Percentiles rank a stretch among this genome's conserved stretches.
These are phyloP conservation scores for Sanguinoderma infundibulare DNA, from an alignment of 1,284 basidiomycete species.

Conservation along the genomic window DNA sequence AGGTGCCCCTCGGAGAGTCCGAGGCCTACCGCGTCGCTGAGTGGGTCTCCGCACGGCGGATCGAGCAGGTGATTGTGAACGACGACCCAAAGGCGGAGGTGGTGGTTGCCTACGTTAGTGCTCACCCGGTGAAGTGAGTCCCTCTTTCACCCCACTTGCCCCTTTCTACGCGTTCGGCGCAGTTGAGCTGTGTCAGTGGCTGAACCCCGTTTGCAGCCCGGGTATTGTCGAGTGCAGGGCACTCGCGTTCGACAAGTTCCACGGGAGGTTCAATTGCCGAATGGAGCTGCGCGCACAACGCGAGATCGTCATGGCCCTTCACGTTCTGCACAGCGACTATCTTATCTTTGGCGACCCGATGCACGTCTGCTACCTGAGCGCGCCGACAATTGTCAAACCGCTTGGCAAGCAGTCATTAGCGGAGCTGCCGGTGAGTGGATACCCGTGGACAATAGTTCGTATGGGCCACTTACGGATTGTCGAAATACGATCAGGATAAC, in stretches of 20 bases:
- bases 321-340: slow-evolving; percentile 32
- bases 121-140: slow-evolving; percentile 25
- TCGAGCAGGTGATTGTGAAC: slow-evolving; percentile 38
- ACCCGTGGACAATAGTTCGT: not conserved
- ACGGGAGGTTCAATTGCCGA: slow-evolving; percentile 28
- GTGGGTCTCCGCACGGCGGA: slow-evolving; percentile 23
- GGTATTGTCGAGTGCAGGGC: slow-evolving; percentile 24
- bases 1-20: slow-evolving; percentile 39
- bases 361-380: slow-evolving; percentile 26
- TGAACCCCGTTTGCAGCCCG: slow-evolving; percentile 1
- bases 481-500: slow-evolving; percentile 30
- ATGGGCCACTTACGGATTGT: slow-evolving; percentile 1
- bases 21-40: slow-evolving; percentile 39
- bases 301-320: slow-evolving; percentile 26
- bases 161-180: not conserved
- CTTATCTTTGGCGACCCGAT: slow-evolving; percentile 32
- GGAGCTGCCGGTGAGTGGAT: slow-evolving; percentile 13
- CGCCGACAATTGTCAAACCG: slow-evolving; percentile 23
- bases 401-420: slow-evolving; percentile 21
- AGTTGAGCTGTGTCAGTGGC: not conserved
- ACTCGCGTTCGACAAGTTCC: slow-evolving; percentile 35
- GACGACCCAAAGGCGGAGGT: slow-evolving; percentile 36
- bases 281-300: slow-evolving; percentile 25
- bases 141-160: too few relatives aligned
- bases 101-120: slow-evolving; percentile 32